Conservation (phyloP, 1,139 yeast genomes). For the Yamadazyma buinensis region DNA sequence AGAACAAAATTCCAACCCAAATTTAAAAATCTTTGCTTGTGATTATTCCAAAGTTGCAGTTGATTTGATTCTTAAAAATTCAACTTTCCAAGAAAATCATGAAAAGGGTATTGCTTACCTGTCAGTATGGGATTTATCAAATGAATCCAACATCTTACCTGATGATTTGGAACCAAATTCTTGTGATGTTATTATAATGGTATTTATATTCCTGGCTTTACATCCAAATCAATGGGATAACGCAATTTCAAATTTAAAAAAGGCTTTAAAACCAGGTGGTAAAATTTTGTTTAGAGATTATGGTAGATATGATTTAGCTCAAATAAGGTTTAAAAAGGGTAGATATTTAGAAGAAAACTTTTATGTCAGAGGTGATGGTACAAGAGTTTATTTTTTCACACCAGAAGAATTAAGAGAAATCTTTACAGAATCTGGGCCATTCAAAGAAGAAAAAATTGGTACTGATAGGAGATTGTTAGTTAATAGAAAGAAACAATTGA, state of each 20-base stretch:
- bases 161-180: slow-evolving; percentile 78
- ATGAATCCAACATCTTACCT: slow-evolving; percentile 69
- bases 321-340: slow-evolving; percentile 86
- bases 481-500: slow-evolving; percentile 84
- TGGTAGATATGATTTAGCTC: slow-evolving; percentile 95
- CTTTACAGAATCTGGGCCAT: slow-evolving; percentile 58
- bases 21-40: slow-evolving; percentile 73
- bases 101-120: slow-evolving; percentile 66
- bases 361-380: slow-evolving; percentile 96
- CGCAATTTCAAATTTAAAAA: slow-evolving; percentile 67
- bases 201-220: slow-evolving; percentile 89
- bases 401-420: slow-evolving; percentile 83
- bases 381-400: slow-evolving; percentile 93
- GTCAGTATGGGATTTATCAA: slow-evolving; percentile 94
- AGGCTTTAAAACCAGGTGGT: slow-evolving; percentile 89
- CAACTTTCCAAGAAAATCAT: slow-evolving; percentile 46
- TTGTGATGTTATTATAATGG: slow-evolving; percentile 88
- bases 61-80: slow-evolving; percentile 68
- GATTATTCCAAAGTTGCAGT: slow-evolving; percentile 92
- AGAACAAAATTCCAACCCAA: slow-evolving; percentile 75
- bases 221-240: slow-evolving; percentile 88
- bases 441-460: slow-evolving; percentile 70
- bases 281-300: slow-evolving; percentile 86
- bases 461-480: slow-evolving; percentile 89
- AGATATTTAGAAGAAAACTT: slow-evolving; percentile 87